Evolutionary conservation across 2,329 filamentous ascomycete genomes (phyloP).

Genomic region (Diaporthe citrichinensis): DNA sequence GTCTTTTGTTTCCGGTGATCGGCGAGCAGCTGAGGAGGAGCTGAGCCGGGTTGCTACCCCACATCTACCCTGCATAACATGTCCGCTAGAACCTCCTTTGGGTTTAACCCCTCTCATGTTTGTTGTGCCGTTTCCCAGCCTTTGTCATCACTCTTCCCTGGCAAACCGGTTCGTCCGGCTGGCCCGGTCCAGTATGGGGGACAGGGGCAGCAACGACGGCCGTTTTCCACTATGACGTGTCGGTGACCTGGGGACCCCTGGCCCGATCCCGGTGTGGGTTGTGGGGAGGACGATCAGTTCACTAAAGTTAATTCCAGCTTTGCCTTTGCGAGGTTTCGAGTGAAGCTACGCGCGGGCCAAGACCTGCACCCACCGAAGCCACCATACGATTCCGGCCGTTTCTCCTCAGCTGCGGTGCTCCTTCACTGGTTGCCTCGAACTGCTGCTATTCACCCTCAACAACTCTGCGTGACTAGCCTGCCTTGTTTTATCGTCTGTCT

Average conservation of each 20-base stretch:
- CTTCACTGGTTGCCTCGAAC: neutral
- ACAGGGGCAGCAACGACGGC: neutral
- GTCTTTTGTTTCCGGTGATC: neutral
- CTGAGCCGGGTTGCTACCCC: neutral
- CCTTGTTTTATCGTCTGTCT: neutral
- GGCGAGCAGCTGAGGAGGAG: neutral
- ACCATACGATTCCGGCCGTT: conserved; percentile 17
- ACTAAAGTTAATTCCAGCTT: neutral
- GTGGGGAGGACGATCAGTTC: neutral
- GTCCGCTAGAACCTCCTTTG: neutral
- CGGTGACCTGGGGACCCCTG: neutral
- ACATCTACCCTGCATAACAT: neutral
- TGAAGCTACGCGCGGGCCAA: conserved; percentile 14
- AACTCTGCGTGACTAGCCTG: neutral
- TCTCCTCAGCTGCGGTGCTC: neutral
- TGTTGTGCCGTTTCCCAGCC: neutral
- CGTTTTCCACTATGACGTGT: conserved; percentile 6
- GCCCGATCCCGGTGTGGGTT: neutral
- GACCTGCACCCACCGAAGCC: conserved; percentile 18
- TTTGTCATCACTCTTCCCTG: neutral
- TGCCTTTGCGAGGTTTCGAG: neutral
- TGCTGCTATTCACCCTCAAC: neutral
- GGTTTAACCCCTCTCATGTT: neutral
- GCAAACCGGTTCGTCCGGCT: neutral
- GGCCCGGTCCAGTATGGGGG: neutral